Percentiles rank a stretch among this genome's conserved stretches.
These are phyloP conservation scores for Pulicaria dysenterica DNA, from an alignment of 129 eudicot genomes.

Conservation along the genomic window DNA sequence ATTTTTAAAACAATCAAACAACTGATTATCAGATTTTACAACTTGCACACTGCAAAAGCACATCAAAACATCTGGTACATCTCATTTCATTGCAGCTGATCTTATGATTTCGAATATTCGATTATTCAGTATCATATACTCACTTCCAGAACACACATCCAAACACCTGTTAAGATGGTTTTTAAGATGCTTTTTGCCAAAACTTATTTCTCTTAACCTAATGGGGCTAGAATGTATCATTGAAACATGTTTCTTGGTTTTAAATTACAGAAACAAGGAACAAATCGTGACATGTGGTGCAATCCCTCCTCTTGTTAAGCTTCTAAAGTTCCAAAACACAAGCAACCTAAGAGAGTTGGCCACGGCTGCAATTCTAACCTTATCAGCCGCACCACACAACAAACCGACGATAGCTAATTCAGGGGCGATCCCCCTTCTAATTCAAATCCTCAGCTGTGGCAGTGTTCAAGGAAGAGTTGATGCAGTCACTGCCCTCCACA, in stretches of 20 bases:
- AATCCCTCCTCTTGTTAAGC: conserved; percentile 67
- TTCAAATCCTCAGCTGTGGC: conserved; percentile 64
- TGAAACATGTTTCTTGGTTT: neutral
- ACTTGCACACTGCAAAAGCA: too few relatives aligned
- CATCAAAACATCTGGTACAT: too few relatives aligned
- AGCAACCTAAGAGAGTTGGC: conserved; percentile 61
- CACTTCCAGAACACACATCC: too few relatives aligned
- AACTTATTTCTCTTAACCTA: too few relatives aligned
- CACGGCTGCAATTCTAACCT: conserved; percentile 73
- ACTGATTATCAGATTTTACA: too few relatives aligned
- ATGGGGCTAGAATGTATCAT: neutral
- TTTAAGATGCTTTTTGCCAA: too few relatives aligned
- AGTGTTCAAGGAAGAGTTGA: conserved; percentile 72
- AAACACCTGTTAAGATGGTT: too few relatives aligned
- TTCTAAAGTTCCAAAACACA: conserved; percentile 47
- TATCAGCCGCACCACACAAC: conserved; percentile 70
- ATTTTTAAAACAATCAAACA: too few relatives aligned
- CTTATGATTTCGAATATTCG: too few relatives aligned
- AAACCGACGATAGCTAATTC: conserved; percentile 61
- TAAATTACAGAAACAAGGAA: conserved; percentile 70
- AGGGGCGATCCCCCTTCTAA: conserved; percentile 57
- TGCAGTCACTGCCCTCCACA: conserved; percentile 71
- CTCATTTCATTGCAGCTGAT: too few relatives aligned
- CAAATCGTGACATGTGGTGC: conserved; percentile 69
- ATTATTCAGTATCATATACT: too few relatives aligned